These are phyloP conservation scores for Iberis pinnata DNA, from an alignment of 345 rosid species.

Conservation along the genomic window DNA sequence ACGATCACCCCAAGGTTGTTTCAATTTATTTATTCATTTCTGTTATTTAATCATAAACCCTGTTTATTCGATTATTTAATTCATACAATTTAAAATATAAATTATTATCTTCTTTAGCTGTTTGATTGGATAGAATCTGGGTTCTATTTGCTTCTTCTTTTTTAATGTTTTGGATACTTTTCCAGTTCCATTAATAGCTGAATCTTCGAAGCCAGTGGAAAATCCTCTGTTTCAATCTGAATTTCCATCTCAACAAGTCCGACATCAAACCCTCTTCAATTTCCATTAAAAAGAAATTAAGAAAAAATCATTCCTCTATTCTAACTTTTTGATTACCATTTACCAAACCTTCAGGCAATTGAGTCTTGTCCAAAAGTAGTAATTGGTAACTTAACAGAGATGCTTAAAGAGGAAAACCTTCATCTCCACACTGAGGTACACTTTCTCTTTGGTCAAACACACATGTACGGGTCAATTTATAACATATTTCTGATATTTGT, in stretches of 20 bases:
- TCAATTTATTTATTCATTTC: not conserved
- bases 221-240: conserved; percentile 51
- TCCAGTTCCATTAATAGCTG: conserved; percentile 49
- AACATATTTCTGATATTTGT: no score
- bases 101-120: not conserved
- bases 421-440: conserved; percentile 71
- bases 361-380: conserved; percentile 61
- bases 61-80: not conserved
- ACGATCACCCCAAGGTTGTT: conserved; percentile 44
- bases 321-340: conserved; percentile 1
- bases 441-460: no score
- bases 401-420: conserved; percentile 62
- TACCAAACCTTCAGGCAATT: conserved; percentile 54
- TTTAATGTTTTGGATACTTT: not conserved
- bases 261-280: not conserved
- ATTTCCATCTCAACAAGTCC: conserved; percentile 48
- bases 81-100: no score
- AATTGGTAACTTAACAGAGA: conserved; percentile 41
- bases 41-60: no score
- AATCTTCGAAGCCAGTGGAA: conserved; percentile 46
- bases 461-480: no score
- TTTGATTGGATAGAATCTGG: not conserved
- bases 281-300: not conserved
- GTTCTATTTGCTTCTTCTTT: no score
- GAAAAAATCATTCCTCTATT: not conserved